Percentiles rank a stretch among this genome's conserved stretches.
Evolutionary conservation across 1,284 basidiomycete species (phyloP).

Genomic region (Amylostereum areolatum): DNA sequence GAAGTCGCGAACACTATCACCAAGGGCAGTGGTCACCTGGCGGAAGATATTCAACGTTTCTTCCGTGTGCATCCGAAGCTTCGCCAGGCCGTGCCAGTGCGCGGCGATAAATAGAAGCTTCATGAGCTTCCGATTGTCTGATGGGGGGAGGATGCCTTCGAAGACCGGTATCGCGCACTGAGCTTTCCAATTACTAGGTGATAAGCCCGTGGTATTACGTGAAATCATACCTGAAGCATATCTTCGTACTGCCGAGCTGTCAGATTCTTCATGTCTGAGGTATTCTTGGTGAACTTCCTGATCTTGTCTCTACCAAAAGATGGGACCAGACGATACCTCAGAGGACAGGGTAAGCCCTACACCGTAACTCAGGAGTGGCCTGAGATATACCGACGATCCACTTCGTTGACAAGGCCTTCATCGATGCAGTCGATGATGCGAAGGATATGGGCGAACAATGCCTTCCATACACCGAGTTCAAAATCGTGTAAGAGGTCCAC

Average conservation of each 20-base stretch:
- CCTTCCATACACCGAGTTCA: slow-evolving; percentile 21
- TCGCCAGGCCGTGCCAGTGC: slow-evolving; percentile 23
- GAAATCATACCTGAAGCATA: not conserved
- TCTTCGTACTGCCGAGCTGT: not conserved
- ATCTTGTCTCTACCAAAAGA: not conserved
- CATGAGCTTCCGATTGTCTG: slow-evolving; percentile 14
- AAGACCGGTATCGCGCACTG: slow-evolving; percentile 23
- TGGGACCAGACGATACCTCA: not conserved
- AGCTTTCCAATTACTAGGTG: not conserved
- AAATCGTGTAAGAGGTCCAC: slow-evolving; percentile 19
- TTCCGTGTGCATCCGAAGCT: slow-evolving; percentile 25
- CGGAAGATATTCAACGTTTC: slow-evolving; percentile 14
- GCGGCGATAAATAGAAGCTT: slow-evolving; percentile 18
- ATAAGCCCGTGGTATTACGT: not conserved
- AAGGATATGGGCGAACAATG: slow-evolving; percentile 18
- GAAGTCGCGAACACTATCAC: slow-evolving; percentile 13
- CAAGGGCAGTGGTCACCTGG: slow-evolving; percentile 12
- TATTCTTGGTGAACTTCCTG: not conserved
- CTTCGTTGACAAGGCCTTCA: slow-evolving; percentile 2
- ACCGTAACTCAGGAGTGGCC: not conserved
- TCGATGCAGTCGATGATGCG: slow-evolving; percentile 15
- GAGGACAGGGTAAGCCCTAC: not conserved
- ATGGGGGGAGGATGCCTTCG: slow-evolving; percentile 20
- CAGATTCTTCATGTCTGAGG: not conserved
- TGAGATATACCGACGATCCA: slow-evolving; percentile 1